Conservation (phyloP, 2,329 filamentous ascomycete species). For the Ceratocystis colombiana region DNA sequence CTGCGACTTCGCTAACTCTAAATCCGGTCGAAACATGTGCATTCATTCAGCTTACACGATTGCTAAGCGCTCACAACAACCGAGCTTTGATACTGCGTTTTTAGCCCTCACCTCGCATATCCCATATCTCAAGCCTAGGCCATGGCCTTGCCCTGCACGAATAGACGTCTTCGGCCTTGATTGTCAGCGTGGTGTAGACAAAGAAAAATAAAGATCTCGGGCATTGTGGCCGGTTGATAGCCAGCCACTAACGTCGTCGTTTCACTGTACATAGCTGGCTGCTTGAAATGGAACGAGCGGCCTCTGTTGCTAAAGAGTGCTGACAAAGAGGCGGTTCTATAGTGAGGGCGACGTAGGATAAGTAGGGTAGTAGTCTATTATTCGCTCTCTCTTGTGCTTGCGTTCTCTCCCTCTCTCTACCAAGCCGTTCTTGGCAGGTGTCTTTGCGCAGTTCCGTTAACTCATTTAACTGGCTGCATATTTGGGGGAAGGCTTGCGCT, state of each 20-base stretch:
- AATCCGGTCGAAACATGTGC: neutral
- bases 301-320: too few relatives aligned
- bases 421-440: slow-evolving; percentile 8
- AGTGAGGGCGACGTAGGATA: neutral
- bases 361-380: neutral
- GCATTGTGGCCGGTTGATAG: too few relatives aligned
- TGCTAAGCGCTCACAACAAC: slow-evolving; percentile 5
- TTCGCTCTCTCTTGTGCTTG: too few relatives aligned
- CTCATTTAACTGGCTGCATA: neutral
- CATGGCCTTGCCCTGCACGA: neutral
- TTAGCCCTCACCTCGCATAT: neutral
- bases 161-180: neutral
- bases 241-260: too few relatives aligned
- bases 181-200: too few relatives aligned
- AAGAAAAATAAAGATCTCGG: too few relatives aligned
- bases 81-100: neutral
- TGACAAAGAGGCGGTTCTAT: too few relatives aligned
- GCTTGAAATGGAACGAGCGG: too few relatives aligned
- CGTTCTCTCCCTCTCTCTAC: neutral
- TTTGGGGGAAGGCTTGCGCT: slow-evolving; percentile 4
- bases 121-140: neutral
- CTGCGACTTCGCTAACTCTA: neutral
- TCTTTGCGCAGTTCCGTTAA: neutral
- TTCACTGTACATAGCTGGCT: too few relatives aligned
- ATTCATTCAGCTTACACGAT: neutral